Conservation (phyloP, 805 yeast genomes). For the Tetrapisispora nanseiensis region DNA sequence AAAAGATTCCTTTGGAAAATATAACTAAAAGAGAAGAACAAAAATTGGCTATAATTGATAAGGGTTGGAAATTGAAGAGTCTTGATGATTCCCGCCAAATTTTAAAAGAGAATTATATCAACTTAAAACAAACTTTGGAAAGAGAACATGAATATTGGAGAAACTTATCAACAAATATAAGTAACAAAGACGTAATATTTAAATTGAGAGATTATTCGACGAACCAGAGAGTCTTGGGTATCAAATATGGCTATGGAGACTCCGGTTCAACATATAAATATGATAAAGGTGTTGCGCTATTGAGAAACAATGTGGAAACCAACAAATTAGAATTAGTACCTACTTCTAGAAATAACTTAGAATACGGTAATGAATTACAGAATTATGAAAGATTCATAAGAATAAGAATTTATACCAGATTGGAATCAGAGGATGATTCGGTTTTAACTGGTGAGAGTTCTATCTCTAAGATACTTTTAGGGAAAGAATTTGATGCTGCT, state of each 20-base stretch:
- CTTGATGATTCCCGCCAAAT: slow-evolving; percentile 44
- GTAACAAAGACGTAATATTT: slow-evolving; percentile 35
- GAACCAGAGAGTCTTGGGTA: slow-evolving; percentile 51
- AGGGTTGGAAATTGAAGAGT: slow-evolving; percentile 80
- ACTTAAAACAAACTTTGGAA: slow-evolving; percentile 43
- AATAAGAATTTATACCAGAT: slow-evolving; percentile 48
- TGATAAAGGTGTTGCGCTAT: slow-evolving; percentile 67
- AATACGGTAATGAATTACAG: slow-evolving; percentile 8
- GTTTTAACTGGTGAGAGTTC: slow-evolving; percentile 50
- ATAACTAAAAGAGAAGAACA: slow-evolving; percentile 16
- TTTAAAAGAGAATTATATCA: slow-evolving; percentile 41
- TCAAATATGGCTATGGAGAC: slow-evolving; percentile 86
- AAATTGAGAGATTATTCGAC: slow-evolving; percentile 51
- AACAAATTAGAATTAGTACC: slow-evolving; percentile 36
- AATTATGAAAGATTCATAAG: slow-evolving; percentile 38
- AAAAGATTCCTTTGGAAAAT: slow-evolving; percentile 21
- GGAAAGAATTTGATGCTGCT: not conserved
- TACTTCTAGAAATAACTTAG: slow-evolving; percentile 28
- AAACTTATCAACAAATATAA: slow-evolving; percentile 28
- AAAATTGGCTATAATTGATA: slow-evolving; percentile 24
- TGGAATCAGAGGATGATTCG: slow-evolving; percentile 42
- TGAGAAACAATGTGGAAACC: slow-evolving; percentile 38
- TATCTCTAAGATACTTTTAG: slow-evolving; percentile 12
- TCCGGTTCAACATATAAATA: slow-evolving; percentile 66
- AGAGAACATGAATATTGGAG: slow-evolving; percentile 56